phyloP scores from a whole-genome alignment of 495 filamentous ascomycete species.

The Elaphomyces granulatus region DNA sequence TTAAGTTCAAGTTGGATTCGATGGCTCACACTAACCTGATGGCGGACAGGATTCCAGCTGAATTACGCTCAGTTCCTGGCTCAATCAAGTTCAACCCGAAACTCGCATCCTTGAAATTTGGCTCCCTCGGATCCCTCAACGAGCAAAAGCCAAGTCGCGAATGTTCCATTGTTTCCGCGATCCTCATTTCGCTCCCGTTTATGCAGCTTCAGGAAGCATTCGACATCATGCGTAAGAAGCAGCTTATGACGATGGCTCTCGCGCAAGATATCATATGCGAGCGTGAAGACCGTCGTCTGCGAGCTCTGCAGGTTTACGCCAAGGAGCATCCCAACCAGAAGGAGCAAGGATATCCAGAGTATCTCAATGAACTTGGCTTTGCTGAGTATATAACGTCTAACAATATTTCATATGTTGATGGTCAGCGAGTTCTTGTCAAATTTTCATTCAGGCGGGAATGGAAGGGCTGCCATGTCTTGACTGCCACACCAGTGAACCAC shows the following conservation, averaged over 20 bases:
- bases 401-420: no score
- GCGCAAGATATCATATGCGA: constrained; percentile 11
- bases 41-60: constrained; percentile 17
- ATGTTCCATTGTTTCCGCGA: constrained; percentile 11
- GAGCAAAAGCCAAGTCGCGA: constrained; percentile 7
- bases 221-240: constrained; percentile 5
- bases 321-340: not conserved
- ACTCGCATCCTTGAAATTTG: constrained; percentile 13
- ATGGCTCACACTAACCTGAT: no score
- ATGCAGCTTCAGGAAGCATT: constrained; percentile 8
- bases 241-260: constrained; percentile 6
- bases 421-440: no score
- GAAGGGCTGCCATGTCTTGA: no score
- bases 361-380: no score
- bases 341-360: not conserved
- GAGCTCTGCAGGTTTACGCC: constrained; percentile 10
- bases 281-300: constrained; percentile 18
- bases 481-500: no score
- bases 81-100: constrained; percentile 5
- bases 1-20: constrained; percentile 13
- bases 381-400: no score
- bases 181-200: constrained; percentile 16
- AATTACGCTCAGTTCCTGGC: constrained; percentile 8
- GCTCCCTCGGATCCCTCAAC: no score
- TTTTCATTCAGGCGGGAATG: no score